Evolutionary conservation across 2,329 filamentous ascomycete species (phyloP).

Genomic region (Tolypocladium tundrense): DNA sequence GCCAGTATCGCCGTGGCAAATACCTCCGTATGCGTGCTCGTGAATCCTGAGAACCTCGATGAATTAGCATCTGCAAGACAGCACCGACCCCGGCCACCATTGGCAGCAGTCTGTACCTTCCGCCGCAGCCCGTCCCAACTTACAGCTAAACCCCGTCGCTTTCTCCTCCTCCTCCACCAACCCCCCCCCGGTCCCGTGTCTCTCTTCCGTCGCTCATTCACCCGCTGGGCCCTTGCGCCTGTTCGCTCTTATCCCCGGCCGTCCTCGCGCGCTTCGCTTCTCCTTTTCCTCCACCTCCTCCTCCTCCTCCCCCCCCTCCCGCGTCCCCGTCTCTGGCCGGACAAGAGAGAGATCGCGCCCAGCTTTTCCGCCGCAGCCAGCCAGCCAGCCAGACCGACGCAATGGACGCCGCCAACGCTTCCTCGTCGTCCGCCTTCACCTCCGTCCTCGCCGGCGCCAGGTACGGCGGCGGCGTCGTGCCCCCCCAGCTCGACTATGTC

Average conservation of each 20-base stretch:
- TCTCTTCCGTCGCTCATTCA: neutral
- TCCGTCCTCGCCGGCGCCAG: constrained; percentile 58
- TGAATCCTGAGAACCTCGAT: too few relatives aligned
- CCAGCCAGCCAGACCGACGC: constrained; percentile 4
- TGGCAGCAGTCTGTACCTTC: too few relatives aligned
- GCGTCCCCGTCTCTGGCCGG: neutral
- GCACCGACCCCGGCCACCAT: too few relatives aligned
- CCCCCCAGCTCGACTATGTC: constrained; percentile 45
- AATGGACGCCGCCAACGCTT: constrained; percentile 49
- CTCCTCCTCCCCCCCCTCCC: neutral
- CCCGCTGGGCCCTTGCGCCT: neutral
- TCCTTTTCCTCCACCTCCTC: neutral
- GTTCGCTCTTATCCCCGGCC: neutral
- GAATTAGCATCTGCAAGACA: too few relatives aligned
- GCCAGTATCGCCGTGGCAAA: too few relatives aligned
- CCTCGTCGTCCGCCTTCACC: constrained; percentile 58
- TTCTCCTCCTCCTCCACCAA: neutral
- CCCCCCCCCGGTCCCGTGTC: neutral
- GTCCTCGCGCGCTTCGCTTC: neutral
- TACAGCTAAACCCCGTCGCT: neutral
- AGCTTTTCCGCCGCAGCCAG: neutral
- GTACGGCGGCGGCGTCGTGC: constrained; percentile 36
- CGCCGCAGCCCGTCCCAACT: neutral
- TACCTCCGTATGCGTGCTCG: too few relatives aligned
- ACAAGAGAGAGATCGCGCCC: neutral